These are phyloP conservation scores for Leccinum pseudoinsigne DNA, from an alignment of 1,284 basidiomycete genomes.

Conservation along the genomic window DNA sequence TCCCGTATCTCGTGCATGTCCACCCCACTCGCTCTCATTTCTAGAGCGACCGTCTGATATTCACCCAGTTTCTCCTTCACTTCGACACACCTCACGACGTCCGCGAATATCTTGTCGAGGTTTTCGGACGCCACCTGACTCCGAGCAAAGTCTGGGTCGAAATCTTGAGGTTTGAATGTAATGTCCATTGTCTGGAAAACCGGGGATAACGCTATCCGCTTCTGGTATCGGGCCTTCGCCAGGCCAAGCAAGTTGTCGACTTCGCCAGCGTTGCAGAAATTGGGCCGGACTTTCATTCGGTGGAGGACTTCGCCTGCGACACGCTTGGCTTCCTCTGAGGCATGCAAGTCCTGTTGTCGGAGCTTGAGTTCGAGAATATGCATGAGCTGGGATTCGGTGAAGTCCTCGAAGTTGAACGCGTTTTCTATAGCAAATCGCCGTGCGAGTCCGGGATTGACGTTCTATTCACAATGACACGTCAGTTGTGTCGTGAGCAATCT, in stretches of 20 bases:
- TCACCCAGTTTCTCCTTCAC: too few species aligned
- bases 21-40: too few species aligned
- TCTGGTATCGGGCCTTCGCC: neutral
- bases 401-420: slow-evolving; percentile 1
- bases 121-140: neutral
- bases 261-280: neutral
- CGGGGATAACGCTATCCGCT: neutral
- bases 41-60: too few species aligned
- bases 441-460: neutral
- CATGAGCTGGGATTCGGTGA: neutral
- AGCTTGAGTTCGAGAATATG: neutral
- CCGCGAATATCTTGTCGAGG: neutral
- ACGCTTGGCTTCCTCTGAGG: neutral
- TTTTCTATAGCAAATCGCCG: neutral
- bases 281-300: neutral
- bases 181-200: neutral
- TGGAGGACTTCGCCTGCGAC: neutral
- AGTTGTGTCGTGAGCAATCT: neutral
- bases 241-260: neutral
- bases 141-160: neutral
- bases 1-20: too few species aligned
- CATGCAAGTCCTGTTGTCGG: neutral
- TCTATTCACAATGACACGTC: neutral
- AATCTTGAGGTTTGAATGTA: neutral
- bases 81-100: neutral